These are phyloP conservation scores for Chlorella sp. DNA, from an alignment of 139 green algal species.

Conservation along the genomic window DNA sequence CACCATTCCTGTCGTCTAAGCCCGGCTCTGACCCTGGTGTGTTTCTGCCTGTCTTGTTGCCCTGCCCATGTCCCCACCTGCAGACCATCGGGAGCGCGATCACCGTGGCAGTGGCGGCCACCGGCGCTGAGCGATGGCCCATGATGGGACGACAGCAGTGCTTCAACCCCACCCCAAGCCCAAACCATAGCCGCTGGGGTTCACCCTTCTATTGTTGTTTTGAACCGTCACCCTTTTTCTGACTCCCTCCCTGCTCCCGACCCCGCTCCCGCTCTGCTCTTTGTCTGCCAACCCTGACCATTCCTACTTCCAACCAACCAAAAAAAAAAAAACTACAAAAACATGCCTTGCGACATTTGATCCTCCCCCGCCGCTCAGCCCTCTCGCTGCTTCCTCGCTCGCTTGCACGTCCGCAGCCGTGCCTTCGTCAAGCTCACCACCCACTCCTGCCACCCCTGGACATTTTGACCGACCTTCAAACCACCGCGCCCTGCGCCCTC, in stretches of 20 bases:
- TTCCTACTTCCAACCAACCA: background rate
- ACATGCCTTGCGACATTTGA: slow-evolving; percentile 12
- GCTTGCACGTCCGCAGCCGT: too few species aligned
- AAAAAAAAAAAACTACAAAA: slow-evolving; percentile 8
- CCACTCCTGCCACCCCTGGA: too few species aligned
- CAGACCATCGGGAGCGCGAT: background rate
- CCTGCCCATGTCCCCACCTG: background rate
- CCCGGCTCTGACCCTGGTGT: background rate
- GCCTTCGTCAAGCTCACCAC: too few species aligned
- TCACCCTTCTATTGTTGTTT: background rate
- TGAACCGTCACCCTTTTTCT: background rate
- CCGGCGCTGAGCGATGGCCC: background rate
- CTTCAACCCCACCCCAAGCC: too few species aligned
- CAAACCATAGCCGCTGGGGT: too few species aligned
- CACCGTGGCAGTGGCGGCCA: background rate
- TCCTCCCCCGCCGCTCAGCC: background rate
- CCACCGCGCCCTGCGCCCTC: too few species aligned
- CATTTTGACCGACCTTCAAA: too few species aligned
- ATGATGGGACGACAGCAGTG: background rate
- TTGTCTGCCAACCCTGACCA: background rate
- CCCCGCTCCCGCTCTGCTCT: background rate
- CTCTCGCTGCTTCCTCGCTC: too few species aligned
- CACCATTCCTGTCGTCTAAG: too few species aligned
- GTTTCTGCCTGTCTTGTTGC: background rate
- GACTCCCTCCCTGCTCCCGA: background rate